Evolutionary conservation across 371 early-diverging fungal species (phyloP), one percentile per base, ranked within the genome.

Genomic region (Polyrhizophydium stewartii): DNA sequence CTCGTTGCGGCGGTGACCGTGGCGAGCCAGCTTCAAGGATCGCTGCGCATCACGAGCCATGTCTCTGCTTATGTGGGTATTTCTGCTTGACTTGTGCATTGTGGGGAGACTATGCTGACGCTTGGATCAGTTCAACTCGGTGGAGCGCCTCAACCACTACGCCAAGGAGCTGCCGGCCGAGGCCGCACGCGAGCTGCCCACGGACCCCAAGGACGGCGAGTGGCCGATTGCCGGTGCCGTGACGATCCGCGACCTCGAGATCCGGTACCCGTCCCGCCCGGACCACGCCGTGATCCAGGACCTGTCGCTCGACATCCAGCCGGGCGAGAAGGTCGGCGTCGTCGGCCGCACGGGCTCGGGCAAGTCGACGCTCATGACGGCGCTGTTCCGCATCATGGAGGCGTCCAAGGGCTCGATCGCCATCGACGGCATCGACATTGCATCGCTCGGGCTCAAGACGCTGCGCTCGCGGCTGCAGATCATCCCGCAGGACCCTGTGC

Each of bases 181-280:
- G 45, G 45, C 45, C 6, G n/a, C 45, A 3, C 45, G 45, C 24
- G 10, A 1, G 21, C 45, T 37, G 16, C 38, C 43, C 24, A 56
- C 21, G 22, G 61, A 65, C 35, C 58, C 61, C 7, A 12, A 28
- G 60, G 16, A 25, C 2, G 46, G 17, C 19, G 22, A 32, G 7
- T 86, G 87, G 87, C 87, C 87, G 28, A 57, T 58, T 24, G 63
- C 69, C 24, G 88, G 88, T 55, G 65, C 60, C 37, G 81, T 88
- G 40, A 71, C 81, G 55, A 81, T 87, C 40, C 35, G 21, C 27
- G 47, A 70, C 38, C 31, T 61, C 40, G 24, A 31, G 32, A 16
- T 59, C 24, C 32, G 58, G 10, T 66, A 66, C 47, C n/a, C 33
- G 9, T 46, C 56, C 17, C 50, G 24, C 6, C 33, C 56, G 10